Percentiles rank a stretch among this genome's conserved stretches.
Evolutionary conservation across 2,329 filamentous ascomycete species (phyloP).

Genomic region (Xylariaceae sp.): DNA sequence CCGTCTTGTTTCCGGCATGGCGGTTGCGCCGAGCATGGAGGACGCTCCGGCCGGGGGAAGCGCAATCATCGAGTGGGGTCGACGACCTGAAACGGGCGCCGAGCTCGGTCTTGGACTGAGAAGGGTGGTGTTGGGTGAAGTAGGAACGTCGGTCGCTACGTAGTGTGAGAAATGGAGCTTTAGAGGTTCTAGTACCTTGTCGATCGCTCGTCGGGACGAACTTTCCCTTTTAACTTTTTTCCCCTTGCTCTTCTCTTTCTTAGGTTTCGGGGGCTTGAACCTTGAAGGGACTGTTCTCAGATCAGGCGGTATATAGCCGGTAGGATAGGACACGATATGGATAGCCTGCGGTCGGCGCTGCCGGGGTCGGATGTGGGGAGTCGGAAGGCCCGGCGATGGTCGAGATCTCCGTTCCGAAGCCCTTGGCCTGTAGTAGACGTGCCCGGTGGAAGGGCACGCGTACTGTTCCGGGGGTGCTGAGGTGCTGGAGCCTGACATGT

Average conservation of each 20-base stretch:
- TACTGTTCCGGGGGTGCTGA: constrained; percentile 24
- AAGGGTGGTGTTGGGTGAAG: constrained; percentile 10
- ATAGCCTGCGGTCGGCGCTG: constrained; percentile 56
- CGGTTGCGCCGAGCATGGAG: constrained; percentile 23
- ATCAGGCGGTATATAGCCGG: constrained; percentile 45
- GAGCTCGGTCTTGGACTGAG: constrained; percentile 16
- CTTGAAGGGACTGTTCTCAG: constrained; percentile 38
- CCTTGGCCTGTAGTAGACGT: constrained; percentile 36
- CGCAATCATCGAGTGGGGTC: constrained; percentile 31
- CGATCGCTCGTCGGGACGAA: constrained; percentile 38
- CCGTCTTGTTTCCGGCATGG: constrained; percentile 38
- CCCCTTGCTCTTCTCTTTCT: constrained; percentile 32
- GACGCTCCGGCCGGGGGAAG: constrained; percentile 27
- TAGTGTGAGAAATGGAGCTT: constrained; percentile 32
- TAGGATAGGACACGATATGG: constrained; percentile 51
- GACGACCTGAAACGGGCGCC: constrained; percentile 14
- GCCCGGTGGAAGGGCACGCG: constrained; percentile 29
- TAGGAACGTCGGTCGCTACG: constrained; percentile 21
- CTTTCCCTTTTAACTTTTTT: constrained; percentile 27
- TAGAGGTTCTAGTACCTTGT: constrained; percentile 38
- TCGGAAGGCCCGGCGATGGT: constrained; percentile 34
- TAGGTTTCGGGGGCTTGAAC: constrained; percentile 46
- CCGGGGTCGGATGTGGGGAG: constrained; percentile 52
- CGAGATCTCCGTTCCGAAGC: constrained; percentile 29
- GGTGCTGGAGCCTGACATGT: constrained; percentile 33